These are phyloP conservation scores for Lotus japonicus DNA, from an alignment of 306 rosid genomes.

Conservation along the genomic window DNA sequence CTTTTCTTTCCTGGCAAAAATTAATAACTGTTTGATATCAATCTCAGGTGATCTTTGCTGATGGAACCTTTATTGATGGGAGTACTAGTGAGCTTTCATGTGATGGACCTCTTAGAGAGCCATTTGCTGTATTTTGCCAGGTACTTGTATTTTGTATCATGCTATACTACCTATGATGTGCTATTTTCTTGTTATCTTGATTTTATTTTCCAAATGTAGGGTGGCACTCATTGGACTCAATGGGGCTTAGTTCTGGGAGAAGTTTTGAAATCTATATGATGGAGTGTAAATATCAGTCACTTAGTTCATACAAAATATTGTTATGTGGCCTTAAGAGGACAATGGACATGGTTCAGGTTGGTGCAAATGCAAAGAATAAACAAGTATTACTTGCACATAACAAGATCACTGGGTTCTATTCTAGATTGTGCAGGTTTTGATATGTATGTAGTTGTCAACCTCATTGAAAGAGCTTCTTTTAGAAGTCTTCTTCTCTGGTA, in stretches of 20 bases:
- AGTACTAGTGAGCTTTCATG: slow-evolving; percentile 98
- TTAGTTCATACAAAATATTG: not conserved
- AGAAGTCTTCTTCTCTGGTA: too few relatives aligned
- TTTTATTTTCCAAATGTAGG: slow-evolving; percentile 41
- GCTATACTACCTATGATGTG: not conserved
- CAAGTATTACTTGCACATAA: not conserved
- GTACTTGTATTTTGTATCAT: slow-evolving; percentile 22
- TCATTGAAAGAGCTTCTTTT: too few relatives aligned
- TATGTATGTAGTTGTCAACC: not conserved
- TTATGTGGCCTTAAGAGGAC: not conserved
- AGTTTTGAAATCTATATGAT: slow-evolving; percentile 54
- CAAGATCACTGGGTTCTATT: not conserved
- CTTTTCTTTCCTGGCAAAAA: not conserved
- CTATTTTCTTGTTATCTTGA: not conserved
- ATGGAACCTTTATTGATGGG: slow-evolving; percentile 93
- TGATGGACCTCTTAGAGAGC: slow-evolving; percentile 90
- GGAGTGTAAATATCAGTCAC: not conserved
- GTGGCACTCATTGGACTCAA: slow-evolving; percentile 94
- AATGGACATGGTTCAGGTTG: slow-evolving; percentile 9
- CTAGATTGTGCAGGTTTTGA: not conserved
- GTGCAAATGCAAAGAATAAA: not conserved
- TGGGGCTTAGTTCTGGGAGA: slow-evolving; percentile 92
- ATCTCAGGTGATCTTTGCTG: slow-evolving; percentile 87
- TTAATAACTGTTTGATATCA: slow-evolving; percentile 1
- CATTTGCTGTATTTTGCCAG: slow-evolving; percentile 91